Conservation (phyloP, 208 protist species). For the Leishmania tarentolae region DNA sequence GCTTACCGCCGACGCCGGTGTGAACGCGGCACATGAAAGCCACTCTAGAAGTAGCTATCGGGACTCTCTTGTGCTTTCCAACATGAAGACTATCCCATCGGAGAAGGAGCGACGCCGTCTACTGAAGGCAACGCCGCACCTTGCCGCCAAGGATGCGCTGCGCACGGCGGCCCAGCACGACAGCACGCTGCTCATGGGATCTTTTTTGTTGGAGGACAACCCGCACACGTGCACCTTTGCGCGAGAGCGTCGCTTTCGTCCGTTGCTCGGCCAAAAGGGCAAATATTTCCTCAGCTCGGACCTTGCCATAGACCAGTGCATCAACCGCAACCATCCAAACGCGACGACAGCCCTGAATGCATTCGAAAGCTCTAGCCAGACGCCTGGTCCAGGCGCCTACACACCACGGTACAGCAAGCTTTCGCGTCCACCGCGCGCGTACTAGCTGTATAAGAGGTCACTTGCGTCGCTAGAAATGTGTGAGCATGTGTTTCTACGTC, state of each 20-base stretch:
- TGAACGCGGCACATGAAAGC: background rate
- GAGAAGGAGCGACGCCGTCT: constrained; percentile 42
- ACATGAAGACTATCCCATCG: constrained; percentile 20
- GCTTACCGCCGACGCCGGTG: background rate
- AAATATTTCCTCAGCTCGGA: constrained; percentile 62
- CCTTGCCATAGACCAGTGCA: constrained; percentile 36
- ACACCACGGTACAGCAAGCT: constrained; percentile 75
- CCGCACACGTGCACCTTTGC: constrained; percentile 62
- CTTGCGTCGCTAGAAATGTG: background rate
- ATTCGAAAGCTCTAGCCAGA: constrained; percentile 16
- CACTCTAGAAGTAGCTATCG: background rate
- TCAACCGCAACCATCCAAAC: constrained; percentile 21
- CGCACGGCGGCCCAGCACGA: constrained; percentile 45
- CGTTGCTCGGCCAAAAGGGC: constrained; percentile 44
- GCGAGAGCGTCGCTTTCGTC: constrained; percentile 67
- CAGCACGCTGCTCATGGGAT: constrained; percentile 60
- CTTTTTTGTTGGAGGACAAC: constrained; percentile 63
- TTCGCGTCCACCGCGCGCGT: constrained; percentile 46
- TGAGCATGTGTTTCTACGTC: background rate
- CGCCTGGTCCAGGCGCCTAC: constrained; percentile 80
- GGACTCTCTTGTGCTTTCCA: constrained; percentile 6
- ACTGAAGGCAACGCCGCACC: constrained; percentile 38
- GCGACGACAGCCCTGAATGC: background rate
- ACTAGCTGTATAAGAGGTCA: background rate
- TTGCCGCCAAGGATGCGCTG: constrained; percentile 62